These are phyloP conservation scores for Fusarium xylarioides DNA, from an alignment of 2,329 filamentous ascomycete genomes.

Conservation along the genomic window DNA sequence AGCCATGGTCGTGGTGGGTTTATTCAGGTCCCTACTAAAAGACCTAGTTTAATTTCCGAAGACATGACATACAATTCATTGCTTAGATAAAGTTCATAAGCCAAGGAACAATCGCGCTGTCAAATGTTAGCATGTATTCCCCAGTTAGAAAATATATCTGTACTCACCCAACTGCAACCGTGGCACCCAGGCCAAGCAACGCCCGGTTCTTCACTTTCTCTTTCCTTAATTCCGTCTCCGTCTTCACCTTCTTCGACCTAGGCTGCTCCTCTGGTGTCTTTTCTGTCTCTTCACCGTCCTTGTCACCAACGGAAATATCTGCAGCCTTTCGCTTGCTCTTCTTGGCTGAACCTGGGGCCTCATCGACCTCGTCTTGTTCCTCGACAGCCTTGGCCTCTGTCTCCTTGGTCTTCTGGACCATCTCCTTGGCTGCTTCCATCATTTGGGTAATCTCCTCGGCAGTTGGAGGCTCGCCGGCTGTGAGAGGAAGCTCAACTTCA, in stretches of 20 bases:
- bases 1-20: conserved; percentile 35
- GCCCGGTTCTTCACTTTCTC: conserved; percentile 88
- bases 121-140: conserved; percentile 21
- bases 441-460: conserved; percentile 83
- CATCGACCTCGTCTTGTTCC: conserved; percentile 48
- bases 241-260: conserved; percentile 79
- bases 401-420: conserved; percentile 77
- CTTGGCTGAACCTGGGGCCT: conserved; percentile 53
- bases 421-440: conserved; percentile 85
- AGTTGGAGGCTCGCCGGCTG: conserved; percentile 71
- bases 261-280: conserved; percentile 54
- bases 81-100: conserved; percentile 61
- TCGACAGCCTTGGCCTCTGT: conserved; percentile 54
- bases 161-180: conserved; percentile 89
- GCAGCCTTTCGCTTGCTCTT: conserved; percentile 78
- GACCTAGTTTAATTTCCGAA: conserved; percentile 21
- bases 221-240: conserved; percentile 83
- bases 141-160: background rate
- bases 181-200: conserved; percentile 85
- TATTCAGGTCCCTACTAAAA: conserved; percentile 4
- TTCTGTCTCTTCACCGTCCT: conserved; percentile 49
- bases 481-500: conserved; percentile 76
- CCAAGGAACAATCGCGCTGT: conserved; percentile 60
- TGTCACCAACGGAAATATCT: conserved; percentile 74
- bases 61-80: conserved; percentile 38